These are phyloP conservation scores for Babesia bigemina DNA, from an alignment of 169 alveolate species.

Conservation along the genomic window DNA sequence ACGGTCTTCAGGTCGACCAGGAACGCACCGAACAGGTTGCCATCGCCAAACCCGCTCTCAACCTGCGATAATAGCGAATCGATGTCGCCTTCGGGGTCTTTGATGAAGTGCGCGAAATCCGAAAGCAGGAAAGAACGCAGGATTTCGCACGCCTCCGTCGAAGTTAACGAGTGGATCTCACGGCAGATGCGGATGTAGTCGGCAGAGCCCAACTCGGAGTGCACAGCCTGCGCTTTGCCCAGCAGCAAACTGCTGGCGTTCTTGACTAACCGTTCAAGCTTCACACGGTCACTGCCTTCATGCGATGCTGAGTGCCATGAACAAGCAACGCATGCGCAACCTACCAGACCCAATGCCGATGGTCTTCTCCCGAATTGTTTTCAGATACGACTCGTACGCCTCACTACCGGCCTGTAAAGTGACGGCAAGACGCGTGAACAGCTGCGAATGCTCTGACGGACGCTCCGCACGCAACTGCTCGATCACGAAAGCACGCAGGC, in stretches of 20 bases:
- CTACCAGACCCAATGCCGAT: not conserved
- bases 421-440: slow-evolving; percentile 55
- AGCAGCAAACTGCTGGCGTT: slow-evolving; percentile 38
- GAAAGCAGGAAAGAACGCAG: slow-evolving; percentile 32
- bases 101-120: slow-evolving; percentile 13
- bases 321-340: not conserved
- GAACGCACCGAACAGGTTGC: not conserved
- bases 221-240: slow-evolving; percentile 47
- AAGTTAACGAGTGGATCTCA: slow-evolving; percentile 52
- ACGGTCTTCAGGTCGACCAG: slow-evolving; percentile 21
- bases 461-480: slow-evolving; percentile 27
- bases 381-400: slow-evolving; percentile 49
- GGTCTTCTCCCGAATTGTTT: slow-evolving; percentile 12
- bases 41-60: slow-evolving; percentile 2
- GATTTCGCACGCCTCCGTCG: slow-evolving; percentile 31
- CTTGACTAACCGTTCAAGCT: slow-evolving; percentile 21
- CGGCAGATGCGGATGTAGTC: slow-evolving; percentile 55
- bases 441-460: slow-evolving; percentile 36
- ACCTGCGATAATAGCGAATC: slow-evolving; percentile 10
- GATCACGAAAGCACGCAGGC: slow-evolving; percentile 33
- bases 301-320: not conserved
- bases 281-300: slow-evolving; percentile 8
- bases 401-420: slow-evolving; percentile 45
- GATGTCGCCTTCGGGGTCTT: slow-evolving; percentile 5
- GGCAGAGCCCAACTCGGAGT: slow-evolving; percentile 45